Base-by-base conservation (phyloP, 176 grass and related monocot species). In the Oryza rufipogon region DNA sequence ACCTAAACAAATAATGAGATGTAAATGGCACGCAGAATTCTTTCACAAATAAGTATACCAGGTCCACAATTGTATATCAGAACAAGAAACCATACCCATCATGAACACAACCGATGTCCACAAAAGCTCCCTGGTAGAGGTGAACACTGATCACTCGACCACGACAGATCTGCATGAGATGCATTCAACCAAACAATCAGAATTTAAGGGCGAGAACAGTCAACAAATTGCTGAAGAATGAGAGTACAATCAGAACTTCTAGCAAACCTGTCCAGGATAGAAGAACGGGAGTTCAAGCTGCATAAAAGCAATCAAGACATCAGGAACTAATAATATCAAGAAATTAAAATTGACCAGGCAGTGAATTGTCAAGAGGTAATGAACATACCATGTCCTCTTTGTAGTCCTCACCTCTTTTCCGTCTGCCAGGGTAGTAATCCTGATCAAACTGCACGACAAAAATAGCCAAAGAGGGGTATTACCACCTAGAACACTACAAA, bases 261-360 rank as follows among this genome's bases (percentile, higher is more conserved):
- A 82, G 75, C 76, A 49, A 87, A 98, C 96, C 96, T 98, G 96
- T 87, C 96, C 96, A 88, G 96, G 91, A 85, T 98, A 98, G 85
- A 95, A 90, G 88, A 98, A 98, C 85, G 96, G 93, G 89, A 98
- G 93, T 87, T 98, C 93, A 83, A 92, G 91, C 96, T 98, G 89
- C 91, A 98, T 6, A 20, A 69, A 81, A 83, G 75, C 26, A 94
- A 87, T 73, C 38, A 81, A 77, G 56, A 83, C 8, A 87, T 80
- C 70, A 89, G 12, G 41, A 84, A 38, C 49, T 19, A 46, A 83
- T 20, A 83, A 42, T 25, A 48, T 46, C 15, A 23, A 30, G 56
- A 67, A 82, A 3, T 4, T 6, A 76, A 49, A 66, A 75, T 32
- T 17, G 74, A 90, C 1, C 17, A 30, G 65, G 33, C 30, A 41